phyloP scores from a whole-genome alignment of 1,139 yeast genomes.

The Diutina pseudorugosa region DNA sequence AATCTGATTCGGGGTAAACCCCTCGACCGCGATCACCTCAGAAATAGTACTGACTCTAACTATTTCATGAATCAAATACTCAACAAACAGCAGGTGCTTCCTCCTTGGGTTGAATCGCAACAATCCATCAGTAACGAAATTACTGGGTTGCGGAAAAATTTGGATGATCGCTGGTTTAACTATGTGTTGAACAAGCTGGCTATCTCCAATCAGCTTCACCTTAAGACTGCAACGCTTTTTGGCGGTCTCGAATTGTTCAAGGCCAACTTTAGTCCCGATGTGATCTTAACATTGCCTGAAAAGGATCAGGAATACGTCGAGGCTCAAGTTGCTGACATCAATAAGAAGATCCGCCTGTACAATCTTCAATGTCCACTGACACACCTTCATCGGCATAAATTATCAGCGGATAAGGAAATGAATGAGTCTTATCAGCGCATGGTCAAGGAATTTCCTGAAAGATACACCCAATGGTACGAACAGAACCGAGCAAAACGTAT shows the following conservation, averaged over 20 bases:
- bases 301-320: conserved; percentile 19
- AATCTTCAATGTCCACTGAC: conserved; percentile 68
- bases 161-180: conserved; percentile 33
- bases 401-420: conserved; percentile 41
- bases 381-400: conserved; percentile 58
- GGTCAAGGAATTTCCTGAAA: conserved; percentile 1
- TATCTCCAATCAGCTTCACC: not conserved
- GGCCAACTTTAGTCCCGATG: not conserved
- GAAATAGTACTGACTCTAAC: conserved; percentile 35
- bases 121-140: conserved; percentile 40
- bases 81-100: conserved; percentile 64
- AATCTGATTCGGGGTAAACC: conserved; percentile 50
- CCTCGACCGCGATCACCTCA: conserved; percentile 43
- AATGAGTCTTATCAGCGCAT: conserved; percentile 9
- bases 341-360: conserved; percentile 54
- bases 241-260: not conserved
- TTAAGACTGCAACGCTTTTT: not conserved
- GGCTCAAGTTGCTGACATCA: conserved; percentile 36
- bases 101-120: conserved; percentile 86
- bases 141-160: conserved; percentile 26
- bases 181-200: conserved; percentile 18
- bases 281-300: not conserved
- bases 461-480: conserved; percentile 4
- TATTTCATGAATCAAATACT: conserved; percentile 43
- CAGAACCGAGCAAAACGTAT: not conserved